Percentiles rank a stretch among this genome's conserved stretches.
Conservation (phyloP, 495 filamentous ascomycete species). For the Staphylotrichum tortipilum region DNA sequence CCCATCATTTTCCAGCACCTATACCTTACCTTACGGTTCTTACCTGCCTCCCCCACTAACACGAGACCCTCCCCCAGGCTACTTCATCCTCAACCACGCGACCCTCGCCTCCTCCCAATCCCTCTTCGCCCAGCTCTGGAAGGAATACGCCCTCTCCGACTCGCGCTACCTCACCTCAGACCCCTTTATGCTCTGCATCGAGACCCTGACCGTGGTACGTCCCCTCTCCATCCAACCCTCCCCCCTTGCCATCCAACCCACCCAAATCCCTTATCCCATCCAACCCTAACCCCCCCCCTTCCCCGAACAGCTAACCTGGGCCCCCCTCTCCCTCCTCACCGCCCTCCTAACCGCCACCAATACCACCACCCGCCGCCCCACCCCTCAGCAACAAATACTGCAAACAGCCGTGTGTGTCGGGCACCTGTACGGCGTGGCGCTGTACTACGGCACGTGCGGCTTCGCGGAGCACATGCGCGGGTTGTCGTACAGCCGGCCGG, state of each 20-base stretch:
- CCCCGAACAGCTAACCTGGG: constrained; percentile 48
- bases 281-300: not conserved
- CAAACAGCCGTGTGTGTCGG: constrained; percentile 66
- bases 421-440: constrained; percentile 76
- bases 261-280: too few relatives aligned
- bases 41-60: too few relatives aligned
- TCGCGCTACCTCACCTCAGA: constrained; percentile 74
- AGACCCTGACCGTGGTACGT: constrained; percentile 70
- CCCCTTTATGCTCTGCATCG: constrained; percentile 74
- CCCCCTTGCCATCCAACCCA: not conserved
- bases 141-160: constrained; percentile 78
- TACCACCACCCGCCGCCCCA: too few relatives aligned
- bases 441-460: constrained; percentile 78
- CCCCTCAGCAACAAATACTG: too few relatives aligned
- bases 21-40: too few relatives aligned
- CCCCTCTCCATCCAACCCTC: not conserved
- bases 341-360: constrained; percentile 53
- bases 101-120: constrained; percentile 30
- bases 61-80: constrained; percentile 39
- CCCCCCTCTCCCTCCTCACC: constrained; percentile 65
- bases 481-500: constrained; percentile 61
- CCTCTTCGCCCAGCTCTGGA: constrained; percentile 75
- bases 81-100: constrained; percentile 61
- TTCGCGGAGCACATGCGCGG: constrained; percentile 54
- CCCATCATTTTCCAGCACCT: too few relatives aligned